A percentile compares a stretch with the other conserved stretches of the same genome.
phyloP scores from a whole-genome alignment of 371 early-diverging fungal species.

The Mortierella sp. region DNA sequence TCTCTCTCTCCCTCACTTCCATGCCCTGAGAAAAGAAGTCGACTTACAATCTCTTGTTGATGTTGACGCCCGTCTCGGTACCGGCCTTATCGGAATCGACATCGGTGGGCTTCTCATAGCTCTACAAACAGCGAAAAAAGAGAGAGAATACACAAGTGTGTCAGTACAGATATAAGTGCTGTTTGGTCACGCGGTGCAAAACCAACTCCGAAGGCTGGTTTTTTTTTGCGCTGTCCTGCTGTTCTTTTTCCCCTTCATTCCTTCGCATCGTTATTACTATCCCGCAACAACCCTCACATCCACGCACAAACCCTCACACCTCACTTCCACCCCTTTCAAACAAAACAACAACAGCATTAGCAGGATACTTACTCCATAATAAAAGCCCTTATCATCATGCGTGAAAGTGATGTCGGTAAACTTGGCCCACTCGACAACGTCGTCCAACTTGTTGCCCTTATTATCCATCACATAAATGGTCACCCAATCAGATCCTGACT shows the following conservation, averaged over 20 bases:
- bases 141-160: not conserved
- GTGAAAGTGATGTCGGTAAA: conserved; percentile 70
- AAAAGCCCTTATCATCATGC: conserved; percentile 75
- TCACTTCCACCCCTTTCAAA: not conserved
- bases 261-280: too few relatives aligned
- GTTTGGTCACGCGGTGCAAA: not conserved
- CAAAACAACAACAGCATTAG: not conserved
- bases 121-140: conserved; percentile 24
- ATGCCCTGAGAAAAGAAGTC: not conserved
- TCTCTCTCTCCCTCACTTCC: not conserved
- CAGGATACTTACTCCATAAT: conserved; percentile 65
- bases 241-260: too few relatives aligned
- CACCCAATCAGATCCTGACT: conserved; percentile 77
- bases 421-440: conserved; percentile 68
- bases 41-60: conserved; percentile 60
- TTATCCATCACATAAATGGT: conserved; percentile 63
- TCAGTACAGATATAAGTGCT: not conserved
- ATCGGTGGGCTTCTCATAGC: conserved; percentile 55
- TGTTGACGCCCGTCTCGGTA: conserved; percentile 72
- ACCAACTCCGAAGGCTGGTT: not conserved
- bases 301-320: too few relatives aligned
- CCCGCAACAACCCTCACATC: too few relatives aligned
- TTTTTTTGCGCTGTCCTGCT: too few relatives aligned
- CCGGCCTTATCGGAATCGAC: conserved; percentile 67
- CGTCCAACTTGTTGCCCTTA: conserved; percentile 55